A percentile compares a stretch with the other conserved stretches of the same genome.
Evolutionary conservation across 768 basidiomycete genomes (phyloP).

Genomic region (Lentinula boryana): DNA sequence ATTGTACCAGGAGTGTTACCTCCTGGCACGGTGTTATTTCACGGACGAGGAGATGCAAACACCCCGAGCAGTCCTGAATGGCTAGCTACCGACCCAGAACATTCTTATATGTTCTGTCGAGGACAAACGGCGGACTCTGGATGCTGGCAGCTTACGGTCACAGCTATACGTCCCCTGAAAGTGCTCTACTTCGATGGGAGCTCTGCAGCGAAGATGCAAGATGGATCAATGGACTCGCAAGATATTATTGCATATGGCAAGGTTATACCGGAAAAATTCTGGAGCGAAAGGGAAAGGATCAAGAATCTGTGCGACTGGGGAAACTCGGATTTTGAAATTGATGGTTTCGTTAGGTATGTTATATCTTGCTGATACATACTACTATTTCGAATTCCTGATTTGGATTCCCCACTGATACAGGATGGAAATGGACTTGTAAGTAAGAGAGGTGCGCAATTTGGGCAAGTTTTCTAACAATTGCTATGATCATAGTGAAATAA

Average conservation of each 20-base stretch:
- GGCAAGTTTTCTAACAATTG: not conserved
- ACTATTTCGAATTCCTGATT: not conserved
- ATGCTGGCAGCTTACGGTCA: constrained; percentile 34
- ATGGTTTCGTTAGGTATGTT: constrained; percentile 39
- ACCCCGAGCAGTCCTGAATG: constrained; percentile 13
- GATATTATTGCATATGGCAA: constrained; percentile 40
- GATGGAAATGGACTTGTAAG: constrained; percentile 48
- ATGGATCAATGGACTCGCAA: constrained; percentile 39
- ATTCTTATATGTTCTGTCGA: constrained; percentile 28
- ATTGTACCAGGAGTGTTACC: constrained; percentile 14
- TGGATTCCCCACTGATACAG: constrained; percentile 18
- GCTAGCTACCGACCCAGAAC: constrained; percentile 17
- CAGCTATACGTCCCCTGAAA: constrained; percentile 30
- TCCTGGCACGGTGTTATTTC: constrained; percentile 15
- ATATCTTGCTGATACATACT: not conserved
- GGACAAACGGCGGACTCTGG: constrained; percentile 9
- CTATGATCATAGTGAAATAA: constrained; percentile 30
- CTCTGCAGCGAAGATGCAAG: constrained; percentile 36
- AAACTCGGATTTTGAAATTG: constrained; percentile 25
- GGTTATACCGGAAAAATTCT: constrained; percentile 11
- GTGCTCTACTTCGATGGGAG: constrained; percentile 49
- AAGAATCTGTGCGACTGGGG: constrained; percentile 38
- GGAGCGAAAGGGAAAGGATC: constrained; percentile 29
- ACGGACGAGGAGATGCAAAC: constrained; percentile 11
- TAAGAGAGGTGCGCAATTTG: not conserved